Conservation (phyloP, 140 eudicot species). For the Ambrosia hybrid region DNA sequence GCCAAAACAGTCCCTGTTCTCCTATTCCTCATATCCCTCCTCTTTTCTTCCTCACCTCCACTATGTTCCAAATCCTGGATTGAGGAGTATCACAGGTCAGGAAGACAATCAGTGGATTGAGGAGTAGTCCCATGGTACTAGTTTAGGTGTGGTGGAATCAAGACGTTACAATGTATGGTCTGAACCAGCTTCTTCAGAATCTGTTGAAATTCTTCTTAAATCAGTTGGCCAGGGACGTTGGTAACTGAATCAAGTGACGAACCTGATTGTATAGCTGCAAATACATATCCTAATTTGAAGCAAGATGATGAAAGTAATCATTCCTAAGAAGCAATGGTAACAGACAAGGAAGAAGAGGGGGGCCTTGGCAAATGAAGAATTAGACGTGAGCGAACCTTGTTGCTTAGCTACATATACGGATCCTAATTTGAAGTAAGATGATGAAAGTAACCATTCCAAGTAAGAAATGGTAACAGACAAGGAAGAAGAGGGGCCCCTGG, state of each 20-base stretch:
- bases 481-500: slow-evolving; percentile 1
- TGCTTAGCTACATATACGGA: background rate
- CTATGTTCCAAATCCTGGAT: too few relatives aligned
- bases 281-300: background rate
- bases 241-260: background rate
- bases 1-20: too few relatives aligned
- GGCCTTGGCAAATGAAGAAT: too few relatives aligned
- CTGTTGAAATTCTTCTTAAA: slow-evolving; percentile 15
- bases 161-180: slow-evolving; percentile 13
- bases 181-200: slow-evolving; percentile 10
- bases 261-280: background rate
- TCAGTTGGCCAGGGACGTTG: slow-evolving; percentile 17
- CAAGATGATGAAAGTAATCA: too few relatives aligned
- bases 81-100: slow-evolving; percentile 6
- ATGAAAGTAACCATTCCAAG: background rate
- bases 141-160: slow-evolving; percentile 2
- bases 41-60: too few relatives aligned
- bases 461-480: background rate
- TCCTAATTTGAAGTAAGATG: slow-evolving; percentile 2
- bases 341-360: too few relatives aligned
- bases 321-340: too few relatives aligned
- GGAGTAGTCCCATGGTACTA: slow-evolving; percentile 15
- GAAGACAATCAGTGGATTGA: slow-evolving; percentile 21
- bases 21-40: too few relatives aligned
- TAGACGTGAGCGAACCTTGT: background rate